These are phyloP conservation scores for Rhodosorus marinus DNA, from an alignment of 23 red algal species.

Conservation along the genomic window DNA sequence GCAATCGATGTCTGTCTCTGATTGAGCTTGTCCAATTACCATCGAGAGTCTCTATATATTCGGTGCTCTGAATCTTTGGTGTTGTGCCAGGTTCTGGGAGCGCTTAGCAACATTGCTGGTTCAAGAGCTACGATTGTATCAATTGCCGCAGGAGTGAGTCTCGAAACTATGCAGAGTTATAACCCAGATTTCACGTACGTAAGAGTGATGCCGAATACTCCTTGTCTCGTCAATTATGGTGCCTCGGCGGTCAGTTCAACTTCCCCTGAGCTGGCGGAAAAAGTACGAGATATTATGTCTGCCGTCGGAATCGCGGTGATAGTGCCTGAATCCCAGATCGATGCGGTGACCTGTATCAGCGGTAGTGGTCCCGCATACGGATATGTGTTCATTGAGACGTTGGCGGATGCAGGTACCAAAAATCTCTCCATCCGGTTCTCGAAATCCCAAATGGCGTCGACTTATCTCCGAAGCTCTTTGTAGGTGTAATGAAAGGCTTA, in stretches of 20 bases:
- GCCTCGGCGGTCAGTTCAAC: constrained; percentile 19
- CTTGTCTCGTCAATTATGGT: constrained; percentile 52
- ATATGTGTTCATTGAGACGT: constrained; percentile 91
- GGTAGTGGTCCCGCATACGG: constrained; percentile 88
- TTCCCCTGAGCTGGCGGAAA: constrained; percentile 2
- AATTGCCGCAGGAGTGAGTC: constrained; percentile 73
- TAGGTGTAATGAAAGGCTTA: constrained; percentile 47
- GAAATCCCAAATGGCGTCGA: no score
- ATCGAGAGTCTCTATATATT: background rate
- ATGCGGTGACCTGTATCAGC: constrained; percentile 84
- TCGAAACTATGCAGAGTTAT: constrained; percentile 13
- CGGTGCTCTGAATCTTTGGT: constrained; percentile 9
- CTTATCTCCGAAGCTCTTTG: no score
- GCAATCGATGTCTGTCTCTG: constrained; percentile 1
- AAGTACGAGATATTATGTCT: constrained; percentile 19
- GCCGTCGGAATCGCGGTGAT: constrained; percentile 23
- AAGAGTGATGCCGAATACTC: constrained; percentile 85
- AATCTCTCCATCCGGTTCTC: no score
- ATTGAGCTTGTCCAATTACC: background rate
- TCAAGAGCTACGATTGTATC: constrained; percentile 22
- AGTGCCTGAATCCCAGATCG: constrained; percentile 59
- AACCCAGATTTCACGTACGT: constrained; percentile 1
- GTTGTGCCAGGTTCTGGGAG: constrained; percentile 5
- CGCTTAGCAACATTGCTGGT: background rate
- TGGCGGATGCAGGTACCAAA: constrained; percentile 89